These are phyloP conservation scores for Globisporangium rhizosaccharum DNA, from an alignment of 352 stramenopile species.

Conservation along the genomic window DNA sequence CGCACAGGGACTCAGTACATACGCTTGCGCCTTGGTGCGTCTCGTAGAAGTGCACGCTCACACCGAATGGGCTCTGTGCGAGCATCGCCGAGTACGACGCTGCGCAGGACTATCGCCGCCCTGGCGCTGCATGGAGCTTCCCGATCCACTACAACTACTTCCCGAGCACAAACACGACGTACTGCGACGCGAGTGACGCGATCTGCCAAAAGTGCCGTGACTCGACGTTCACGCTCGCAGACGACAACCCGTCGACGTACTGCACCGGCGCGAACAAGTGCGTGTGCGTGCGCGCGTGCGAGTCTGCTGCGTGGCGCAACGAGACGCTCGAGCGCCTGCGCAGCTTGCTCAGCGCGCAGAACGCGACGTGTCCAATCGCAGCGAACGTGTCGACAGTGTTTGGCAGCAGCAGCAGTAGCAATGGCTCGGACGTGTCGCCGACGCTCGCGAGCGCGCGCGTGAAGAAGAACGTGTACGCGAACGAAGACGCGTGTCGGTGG, in stretches of 20 bases:
- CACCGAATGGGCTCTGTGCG: constrained; percentile 35
- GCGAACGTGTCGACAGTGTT: constrained; percentile 20
- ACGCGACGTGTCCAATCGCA: constrained; percentile 26
- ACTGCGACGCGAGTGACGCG: constrained; percentile 37
- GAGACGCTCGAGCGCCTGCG: constrained; percentile 31
- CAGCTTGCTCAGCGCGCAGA: constrained; percentile 13
- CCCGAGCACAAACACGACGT: constrained; percentile 39
- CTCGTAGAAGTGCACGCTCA: constrained; percentile 40
- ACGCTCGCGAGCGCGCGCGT: background rate
- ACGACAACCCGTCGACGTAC: constrained; percentile 44
- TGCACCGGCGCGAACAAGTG: constrained; percentile 33
- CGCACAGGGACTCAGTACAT: background rate
- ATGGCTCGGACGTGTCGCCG: constrained; percentile 3
- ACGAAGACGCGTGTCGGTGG: constrained; percentile 47
- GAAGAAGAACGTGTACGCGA: constrained; percentile 34
- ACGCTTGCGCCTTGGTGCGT: background rate
- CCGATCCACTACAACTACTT: constrained; percentile 66
- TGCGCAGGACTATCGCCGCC: constrained; percentile 43
- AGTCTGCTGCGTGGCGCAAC: constrained; percentile 37
- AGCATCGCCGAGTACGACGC: constrained; percentile 37
- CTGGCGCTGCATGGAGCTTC: constrained; percentile 22
- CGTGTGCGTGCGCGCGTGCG: constrained; percentile 51
- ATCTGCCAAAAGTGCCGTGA: constrained; percentile 30
- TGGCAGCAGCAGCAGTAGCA: constrained; percentile 11
- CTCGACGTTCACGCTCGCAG: constrained; percentile 27